Base-by-base conservation (phyloP, 1,284 basidiomycete species). In the Neolentinus lepideus region DNA sequence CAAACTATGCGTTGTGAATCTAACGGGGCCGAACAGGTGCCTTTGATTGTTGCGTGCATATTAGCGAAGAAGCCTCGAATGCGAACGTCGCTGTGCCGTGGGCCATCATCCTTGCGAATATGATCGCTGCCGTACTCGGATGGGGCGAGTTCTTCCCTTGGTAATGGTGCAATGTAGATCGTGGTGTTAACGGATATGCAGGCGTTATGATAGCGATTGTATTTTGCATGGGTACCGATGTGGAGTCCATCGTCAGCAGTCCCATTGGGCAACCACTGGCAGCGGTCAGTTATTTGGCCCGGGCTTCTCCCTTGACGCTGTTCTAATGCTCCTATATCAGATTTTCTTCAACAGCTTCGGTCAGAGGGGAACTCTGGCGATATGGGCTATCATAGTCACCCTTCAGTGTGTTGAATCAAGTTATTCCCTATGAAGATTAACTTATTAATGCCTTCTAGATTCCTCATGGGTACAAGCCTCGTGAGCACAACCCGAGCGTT, bases 231-330 rank as follows among this genome's bases (percentile, higher is more conserved):
- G 85, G 85, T 31, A 75, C 76, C 1, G 79, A 88, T 62, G 62
- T 90, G 2, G 69, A 78, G 10, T 69, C 70, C 1, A 75, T 92
- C 22, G 67, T 83, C 55, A 70, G 73, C 54, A 84, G 81, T 53
- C 73, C 79, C 9, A 76, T 81, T 56, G 81, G 78, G 14, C 90
- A 93, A 60, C 90, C 90, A 0, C 84, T 89, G 84, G 86, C 77
- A 1, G 68, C 47, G 22, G 47, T 50, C 12, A 50, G 47, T 16
- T 50, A 4, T 12, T 29, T n/a, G 6, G 16, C 9, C 25, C 27
- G 9, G 27, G 11, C n/a, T 25, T 21, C 21, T 9, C 47, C 47
- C 8, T 25, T 16, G 47, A 22, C 16, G n/a, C 47, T 50, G 8
- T 31, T n/a, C 22, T 25, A 21, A 50, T n/a, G 25, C 4, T 10